phyloP scores from a whole-genome alignment of 495 filamentous ascomycete genomes.

The Symbiotaphrina buchneri region DNA sequence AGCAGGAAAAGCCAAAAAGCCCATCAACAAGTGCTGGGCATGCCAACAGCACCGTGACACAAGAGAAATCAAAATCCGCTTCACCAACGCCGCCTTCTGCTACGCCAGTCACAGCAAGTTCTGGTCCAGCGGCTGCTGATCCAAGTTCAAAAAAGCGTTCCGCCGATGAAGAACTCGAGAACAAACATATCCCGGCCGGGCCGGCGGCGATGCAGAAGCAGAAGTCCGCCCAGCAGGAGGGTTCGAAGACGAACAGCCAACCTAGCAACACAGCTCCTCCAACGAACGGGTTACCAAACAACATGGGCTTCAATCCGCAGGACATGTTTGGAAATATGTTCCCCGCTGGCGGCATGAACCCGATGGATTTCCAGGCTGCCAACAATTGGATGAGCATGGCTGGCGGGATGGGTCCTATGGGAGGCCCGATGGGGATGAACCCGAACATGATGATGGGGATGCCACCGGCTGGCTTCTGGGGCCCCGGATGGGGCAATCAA shows the following conservation, averaged over 20 bases:
- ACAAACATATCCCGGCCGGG: constrained; percentile 36
- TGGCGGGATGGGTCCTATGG: constrained; percentile 18
- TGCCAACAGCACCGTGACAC: background rate
- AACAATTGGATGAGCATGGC: constrained; percentile 11
- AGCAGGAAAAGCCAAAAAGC: constrained; percentile 26
- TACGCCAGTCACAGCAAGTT: constrained; percentile 5
- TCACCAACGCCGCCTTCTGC: constrained; percentile 6
- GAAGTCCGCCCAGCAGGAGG: constrained; percentile 9
- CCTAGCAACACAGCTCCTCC: background rate
- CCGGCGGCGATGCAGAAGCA: constrained; percentile 20
- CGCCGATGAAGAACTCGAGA: constrained; percentile 48
- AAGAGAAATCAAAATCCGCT: constrained; percentile 6
- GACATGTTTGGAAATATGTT: constrained; percentile 6
- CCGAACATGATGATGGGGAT: constrained; percentile 16
- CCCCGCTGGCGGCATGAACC: constrained; percentile 14
- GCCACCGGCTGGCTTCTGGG: background rate
- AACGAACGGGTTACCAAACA: constrained; percentile 1
- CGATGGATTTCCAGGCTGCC: constrained; percentile 12
- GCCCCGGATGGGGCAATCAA: too few species aligned
- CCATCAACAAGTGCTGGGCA: constrained; percentile 8
- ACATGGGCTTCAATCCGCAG: constrained; percentile 2
- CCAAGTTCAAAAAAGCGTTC: constrained; percentile 48
- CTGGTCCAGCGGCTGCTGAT: constrained; percentile 5
- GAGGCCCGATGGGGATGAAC: constrained; percentile 17
- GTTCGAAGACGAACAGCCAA: constrained; percentile 1